Evolutionary conservation across 164 flowering plant genomes (phyloP).

Genomic region (Berberis thunbergii): DNA sequence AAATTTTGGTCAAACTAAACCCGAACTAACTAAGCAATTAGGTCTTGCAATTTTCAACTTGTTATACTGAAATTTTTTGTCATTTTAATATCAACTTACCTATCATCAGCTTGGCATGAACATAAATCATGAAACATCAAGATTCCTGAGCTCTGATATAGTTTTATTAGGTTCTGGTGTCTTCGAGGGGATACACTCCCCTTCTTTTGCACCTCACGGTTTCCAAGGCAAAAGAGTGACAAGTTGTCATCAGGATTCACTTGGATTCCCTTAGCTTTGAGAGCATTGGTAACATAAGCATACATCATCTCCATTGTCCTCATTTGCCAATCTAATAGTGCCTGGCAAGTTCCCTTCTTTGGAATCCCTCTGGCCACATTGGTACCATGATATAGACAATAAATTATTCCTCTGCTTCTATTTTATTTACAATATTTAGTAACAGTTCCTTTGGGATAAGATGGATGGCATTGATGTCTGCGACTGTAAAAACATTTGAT

Average conservation of each 20-base stretch:
- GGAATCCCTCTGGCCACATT: conserved; percentile 73
- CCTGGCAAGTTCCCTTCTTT: conserved; percentile 49
- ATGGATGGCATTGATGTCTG: conserved; percentile 42
- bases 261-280: conserved; percentile 34
- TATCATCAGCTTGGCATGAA: conserved; percentile 73
- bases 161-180: conserved; percentile 41
- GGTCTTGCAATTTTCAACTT: no score
- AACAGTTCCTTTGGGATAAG: conserved; percentile 60
- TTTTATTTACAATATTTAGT: conserved; percentile 56
- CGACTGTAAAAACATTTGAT: conserved; percentile 26
- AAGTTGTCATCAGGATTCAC: conserved; percentile 47
- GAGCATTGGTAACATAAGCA: conserved; percentile 38
- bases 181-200: conserved; percentile 46
- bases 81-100: conserved; percentile 19
- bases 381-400: conserved; percentile 51
- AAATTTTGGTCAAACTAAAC: background rate
- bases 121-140: conserved; percentile 69
- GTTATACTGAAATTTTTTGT: no score
- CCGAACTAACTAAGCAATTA: background rate
- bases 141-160: conserved; percentile 49
- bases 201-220: conserved; percentile 35
- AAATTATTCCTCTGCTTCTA: conserved; percentile 55
- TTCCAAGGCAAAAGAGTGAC: conserved; percentile 63
- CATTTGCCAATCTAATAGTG: conserved; percentile 57
- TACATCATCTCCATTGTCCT: conserved; percentile 79